A percentile compares a stretch with the other conserved stretches of the same genome.
Conservation (phyloP, 208 protist species). For the Lotmaria passim region DNA sequence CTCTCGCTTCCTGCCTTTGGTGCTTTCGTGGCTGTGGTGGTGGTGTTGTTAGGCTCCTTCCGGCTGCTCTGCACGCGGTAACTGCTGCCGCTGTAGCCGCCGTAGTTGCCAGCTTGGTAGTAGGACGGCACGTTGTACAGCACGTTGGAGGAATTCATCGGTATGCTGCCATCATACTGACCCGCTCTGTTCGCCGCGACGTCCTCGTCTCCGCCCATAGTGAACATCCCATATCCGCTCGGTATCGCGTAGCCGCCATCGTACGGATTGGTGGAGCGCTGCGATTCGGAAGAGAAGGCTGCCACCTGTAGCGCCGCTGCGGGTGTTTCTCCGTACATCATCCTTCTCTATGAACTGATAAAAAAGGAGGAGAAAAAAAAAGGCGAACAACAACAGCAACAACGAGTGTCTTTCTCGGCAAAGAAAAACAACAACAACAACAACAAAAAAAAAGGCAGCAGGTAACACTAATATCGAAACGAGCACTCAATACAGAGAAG, state of each 20-base stretch:
- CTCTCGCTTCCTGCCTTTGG: too few species aligned
- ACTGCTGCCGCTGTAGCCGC: neutral
- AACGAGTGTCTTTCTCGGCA: too few species aligned
- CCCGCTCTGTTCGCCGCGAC: neutral
- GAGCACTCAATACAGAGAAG: neutral
- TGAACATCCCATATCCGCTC: constrained; percentile 8
- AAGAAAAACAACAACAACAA: too few species aligned
- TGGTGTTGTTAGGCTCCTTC: neutral
- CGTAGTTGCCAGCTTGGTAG: constrained; percentile 20
- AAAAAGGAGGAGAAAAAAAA: neutral
- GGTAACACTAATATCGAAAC: neutral
- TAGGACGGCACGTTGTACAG: constrained; percentile 18
- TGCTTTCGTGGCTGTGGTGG: too few species aligned
- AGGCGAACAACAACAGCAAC: too few species aligned
- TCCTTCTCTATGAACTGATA: neutral
- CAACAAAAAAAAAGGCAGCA: neutral
- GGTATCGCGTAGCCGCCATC: constrained; percentile 2
- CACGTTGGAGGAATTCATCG: neutral
- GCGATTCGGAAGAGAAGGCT: neutral
- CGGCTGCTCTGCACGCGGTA: constrained; percentile 7
- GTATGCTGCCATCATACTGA: too few species aligned
- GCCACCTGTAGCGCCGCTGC: neutral
- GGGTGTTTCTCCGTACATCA: neutral
- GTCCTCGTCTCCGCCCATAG: neutral
- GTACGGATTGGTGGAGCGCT: neutral